Evolutionary conservation across 768 basidiomycete species (phyloP).

Genomic region (Lactarius hatsudake): DNA sequence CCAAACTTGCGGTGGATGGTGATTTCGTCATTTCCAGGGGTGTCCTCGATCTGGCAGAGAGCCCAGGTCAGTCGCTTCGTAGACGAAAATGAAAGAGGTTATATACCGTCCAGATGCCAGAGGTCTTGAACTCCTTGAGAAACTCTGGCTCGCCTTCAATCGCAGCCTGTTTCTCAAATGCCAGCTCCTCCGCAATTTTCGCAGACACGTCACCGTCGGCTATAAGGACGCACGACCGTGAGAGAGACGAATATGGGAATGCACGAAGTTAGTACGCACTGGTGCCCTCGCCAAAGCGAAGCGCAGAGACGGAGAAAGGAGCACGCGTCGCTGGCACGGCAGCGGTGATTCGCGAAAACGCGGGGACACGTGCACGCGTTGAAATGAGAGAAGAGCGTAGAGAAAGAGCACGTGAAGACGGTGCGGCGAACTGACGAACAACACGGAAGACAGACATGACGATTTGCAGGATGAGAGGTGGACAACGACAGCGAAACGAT

Average conservation of each 20-base stretch:
- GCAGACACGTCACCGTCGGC: conserved; percentile 73
- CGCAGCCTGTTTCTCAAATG: conserved; percentile 73
- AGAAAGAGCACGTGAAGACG: conserved; percentile 41
- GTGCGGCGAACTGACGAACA: conserved; percentile 53
- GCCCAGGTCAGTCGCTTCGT: background rate
- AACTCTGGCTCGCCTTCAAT: conserved; percentile 63
- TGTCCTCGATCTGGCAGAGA: conserved; percentile 60
- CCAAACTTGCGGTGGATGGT: conserved; percentile 80
- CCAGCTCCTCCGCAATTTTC: conserved; percentile 78
- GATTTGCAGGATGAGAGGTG: conserved; percentile 1
- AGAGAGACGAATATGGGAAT: background rate
- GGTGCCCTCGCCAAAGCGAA: conserved; percentile 43
- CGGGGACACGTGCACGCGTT: conserved; percentile 30
- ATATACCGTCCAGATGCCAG: conserved; percentile 78
- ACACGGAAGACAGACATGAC: conserved; percentile 62
- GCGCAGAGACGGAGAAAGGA: conserved; percentile 41
- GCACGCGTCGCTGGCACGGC: conserved; percentile 33
- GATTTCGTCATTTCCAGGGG: conserved; percentile 75
- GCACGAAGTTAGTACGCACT: conserved; percentile 35
- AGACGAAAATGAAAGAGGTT: background rate
- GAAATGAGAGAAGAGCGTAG: conserved; percentile 29
- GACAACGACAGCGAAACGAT: background rate
- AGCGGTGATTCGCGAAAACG: conserved; percentile 27
- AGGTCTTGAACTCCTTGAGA: conserved; percentile 65
- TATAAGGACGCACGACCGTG: conserved; percentile 31